Evolutionary conservation across 768 basidiomycete genomes (phyloP), one percentile per base, ranked within the genome.

Genomic region (Tulasnella calospora): DNA sequence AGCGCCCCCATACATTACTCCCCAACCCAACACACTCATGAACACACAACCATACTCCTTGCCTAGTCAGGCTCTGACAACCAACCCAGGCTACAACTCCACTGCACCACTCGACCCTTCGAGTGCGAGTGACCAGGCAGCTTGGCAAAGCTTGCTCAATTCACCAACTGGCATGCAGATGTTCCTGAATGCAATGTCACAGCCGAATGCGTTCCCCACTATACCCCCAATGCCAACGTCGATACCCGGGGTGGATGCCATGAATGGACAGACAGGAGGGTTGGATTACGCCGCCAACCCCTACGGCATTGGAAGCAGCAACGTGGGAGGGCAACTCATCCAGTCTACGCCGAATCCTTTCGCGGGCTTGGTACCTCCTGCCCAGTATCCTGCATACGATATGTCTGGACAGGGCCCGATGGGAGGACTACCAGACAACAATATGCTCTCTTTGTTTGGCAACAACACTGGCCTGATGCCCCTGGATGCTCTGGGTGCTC

Each of bases 81-180:
- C 61, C 61, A 67, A 67, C 33, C 30, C 61, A 27, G 61, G 61
- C 12, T 67, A 67, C 30, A 35, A 35, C 27, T 35, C 61, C 8
- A 12, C 33, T 30, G 61, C 30, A 5, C 61, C 61, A 17, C 30
- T 67, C 30, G 61, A 67, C 61, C 61, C 61, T 33, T 30, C 61
- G 61, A 61, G 57, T 13, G 85, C 89, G 10, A 84, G 91, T 46
- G 86, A 88, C 70, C 88, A 88, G 78, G 84, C 92, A 35, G 83
- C 86, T 73, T 85, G 86, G 88, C 0, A 83, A 44, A 79, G 81
- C 30, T 36, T 84, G 46, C 47, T 83, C 51, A 81, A 82, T 35
- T 82, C 82, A n/a, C 83, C 83, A 0, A 73, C 69, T 1, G 81
- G 82, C 41, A 74, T 84, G 46, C 83, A 84, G 46, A 82, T 82